These are phyloP conservation scores for Rugosomyces carneus DNA, from an alignment of 1,284 basidiomycete genomes.

Conservation along the genomic window DNA sequence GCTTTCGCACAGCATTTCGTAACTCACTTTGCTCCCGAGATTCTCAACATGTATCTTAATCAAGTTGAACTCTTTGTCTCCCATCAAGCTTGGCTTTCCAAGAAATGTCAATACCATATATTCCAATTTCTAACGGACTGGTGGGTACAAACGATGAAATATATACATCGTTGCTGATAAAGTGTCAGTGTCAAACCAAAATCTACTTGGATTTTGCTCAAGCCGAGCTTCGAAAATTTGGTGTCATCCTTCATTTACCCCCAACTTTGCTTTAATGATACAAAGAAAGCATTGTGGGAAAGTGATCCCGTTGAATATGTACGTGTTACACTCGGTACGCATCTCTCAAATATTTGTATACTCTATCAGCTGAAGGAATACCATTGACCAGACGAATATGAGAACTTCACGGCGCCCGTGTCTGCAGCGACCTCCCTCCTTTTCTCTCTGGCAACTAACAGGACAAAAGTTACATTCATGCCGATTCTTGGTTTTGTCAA, in stretches of 20 bases:
- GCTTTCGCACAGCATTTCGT: slow-evolving; percentile 76
- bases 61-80: slow-evolving; percentile 71
- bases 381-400: slow-evolving; percentile 61
- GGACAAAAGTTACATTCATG: slow-evolving; percentile 74
- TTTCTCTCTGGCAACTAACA: slow-evolving; percentile 66
- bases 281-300: slow-evolving; percentile 66
- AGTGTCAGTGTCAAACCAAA: slow-evolving; percentile 75
- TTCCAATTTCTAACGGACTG: slow-evolving; percentile 83
- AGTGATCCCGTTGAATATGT: slow-evolving; percentile 77
- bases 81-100: slow-evolving; percentile 71
- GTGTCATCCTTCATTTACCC: slow-evolving; percentile 79
- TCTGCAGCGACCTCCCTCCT: slow-evolving; percentile 76
- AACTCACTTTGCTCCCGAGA: slow-evolving; percentile 74
- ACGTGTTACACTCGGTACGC: slow-evolving; percentile 62
- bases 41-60: slow-evolving; percentile 71
- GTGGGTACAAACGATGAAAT: slow-evolving; percentile 36
- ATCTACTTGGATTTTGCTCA: slow-evolving; percentile 78
- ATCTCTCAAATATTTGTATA: background rate
- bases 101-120: slow-evolving; percentile 76
- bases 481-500: slow-evolving; percentile 76
- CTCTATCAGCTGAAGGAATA: background rate
- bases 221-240: slow-evolving; percentile 73
- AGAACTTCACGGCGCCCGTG: slow-evolving; percentile 68
- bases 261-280: slow-evolving; percentile 71
- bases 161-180: background rate